Percentiles rank a stretch among this genome's conserved stretches.
phyloP scores from a whole-genome alignment of 2,329 filamentous ascomycete genomes.

The Aspergillus vadensis region DNA sequence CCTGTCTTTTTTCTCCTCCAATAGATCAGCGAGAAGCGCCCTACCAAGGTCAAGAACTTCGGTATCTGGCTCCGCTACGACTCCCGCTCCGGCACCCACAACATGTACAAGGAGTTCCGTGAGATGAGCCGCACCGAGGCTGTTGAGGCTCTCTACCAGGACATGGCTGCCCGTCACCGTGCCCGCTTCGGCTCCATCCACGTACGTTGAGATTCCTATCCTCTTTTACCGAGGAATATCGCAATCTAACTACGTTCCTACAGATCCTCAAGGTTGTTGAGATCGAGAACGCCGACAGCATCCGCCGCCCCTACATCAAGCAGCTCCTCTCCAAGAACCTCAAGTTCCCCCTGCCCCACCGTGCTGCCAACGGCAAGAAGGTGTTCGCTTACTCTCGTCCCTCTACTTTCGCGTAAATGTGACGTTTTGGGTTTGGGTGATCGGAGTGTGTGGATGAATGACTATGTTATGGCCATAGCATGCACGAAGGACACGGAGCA shows the following conservation, averaged over 20 bases:
- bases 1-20: neutral
- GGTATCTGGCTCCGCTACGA: slow-evolving; percentile 99
- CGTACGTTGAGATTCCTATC: slow-evolving; percentile 62
- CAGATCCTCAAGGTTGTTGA: slow-evolving; percentile 98
- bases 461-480: slow-evolving; percentile 47
- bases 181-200: slow-evolving; percentile 97
- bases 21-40: slow-evolving; percentile 98
- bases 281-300: slow-evolving; percentile 87
- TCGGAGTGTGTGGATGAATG: slow-evolving; percentile 45
- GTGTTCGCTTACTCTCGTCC: slow-evolving; percentile 91
- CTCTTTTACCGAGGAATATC: neutral
- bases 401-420: slow-evolving; percentile 92
- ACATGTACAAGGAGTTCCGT: slow-evolving; percentile 99
- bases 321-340: slow-evolving; percentile 94
- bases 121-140: slow-evolving; percentile 96
- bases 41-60: slow-evolving; percentile 99
- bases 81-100: slow-evolving; percentile 99
- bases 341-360: slow-evolving; percentile 98
- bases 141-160: slow-evolving; percentile 96
- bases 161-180: slow-evolving; percentile 99
- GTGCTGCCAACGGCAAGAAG: slow-evolving; percentile 85
- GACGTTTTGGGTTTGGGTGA: slow-evolving; percentile 37
- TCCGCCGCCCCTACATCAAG: slow-evolving; percentile 99
- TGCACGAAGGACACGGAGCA: slow-evolving; percentile 43
- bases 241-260: slow-evolving; percentile 19